Evolutionary conservation across 2,329 filamentous ascomycete species (phyloP).

Genomic region (Paecilomyces sp.): DNA sequence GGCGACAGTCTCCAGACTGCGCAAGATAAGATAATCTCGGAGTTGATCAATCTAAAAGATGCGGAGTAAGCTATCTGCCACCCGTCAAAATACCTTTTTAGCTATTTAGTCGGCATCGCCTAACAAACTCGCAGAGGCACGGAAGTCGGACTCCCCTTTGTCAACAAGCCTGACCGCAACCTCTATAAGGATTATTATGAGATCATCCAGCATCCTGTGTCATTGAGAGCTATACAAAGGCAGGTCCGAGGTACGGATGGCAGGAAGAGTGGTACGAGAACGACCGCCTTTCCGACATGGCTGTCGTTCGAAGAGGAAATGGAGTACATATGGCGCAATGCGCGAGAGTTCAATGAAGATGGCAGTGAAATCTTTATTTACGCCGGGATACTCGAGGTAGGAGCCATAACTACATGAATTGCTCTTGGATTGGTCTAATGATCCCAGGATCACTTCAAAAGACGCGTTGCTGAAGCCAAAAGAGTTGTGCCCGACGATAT

Average conservation of each 20-base stretch:
- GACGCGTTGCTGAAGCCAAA: conserved; percentile 64
- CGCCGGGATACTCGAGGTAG: conserved; percentile 71
- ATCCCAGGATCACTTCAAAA: conserved; percentile 58
- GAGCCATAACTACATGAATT: conserved; percentile 10
- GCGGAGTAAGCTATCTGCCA: conserved; percentile 31
- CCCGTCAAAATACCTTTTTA: conserved; percentile 7
- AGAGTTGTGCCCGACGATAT: conserved; percentile 61
- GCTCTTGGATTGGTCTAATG: conserved; percentile 7
- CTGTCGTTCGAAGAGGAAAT: conserved; percentile 71
- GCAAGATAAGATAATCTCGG: conserved; percentile 75
- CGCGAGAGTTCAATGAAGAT: conserved; percentile 85
- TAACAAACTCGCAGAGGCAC: conserved; percentile 43
- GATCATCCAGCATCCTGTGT: conserved; percentile 73
- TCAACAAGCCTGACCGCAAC: conserved; percentile 67
- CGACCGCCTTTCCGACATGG: conserved; percentile 75
- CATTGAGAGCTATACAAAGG: conserved; percentile 70
- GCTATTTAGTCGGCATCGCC: conserved; percentile 8
- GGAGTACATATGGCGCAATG: conserved; percentile 79
- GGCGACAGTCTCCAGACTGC: conserved; percentile 75
- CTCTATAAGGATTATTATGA: conserved; percentile 77
- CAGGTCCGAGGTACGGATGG: conserved; percentile 66
- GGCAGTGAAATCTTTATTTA: conserved; percentile 75
- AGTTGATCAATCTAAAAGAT: conserved; percentile 43
- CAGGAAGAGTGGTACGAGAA: conserved; percentile 52
- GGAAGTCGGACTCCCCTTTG: conserved; percentile 66